Evolutionary conservation across 495 filamentous ascomycete species (phyloP).

Genomic region (Staphylotrichum tortipilum): DNA sequence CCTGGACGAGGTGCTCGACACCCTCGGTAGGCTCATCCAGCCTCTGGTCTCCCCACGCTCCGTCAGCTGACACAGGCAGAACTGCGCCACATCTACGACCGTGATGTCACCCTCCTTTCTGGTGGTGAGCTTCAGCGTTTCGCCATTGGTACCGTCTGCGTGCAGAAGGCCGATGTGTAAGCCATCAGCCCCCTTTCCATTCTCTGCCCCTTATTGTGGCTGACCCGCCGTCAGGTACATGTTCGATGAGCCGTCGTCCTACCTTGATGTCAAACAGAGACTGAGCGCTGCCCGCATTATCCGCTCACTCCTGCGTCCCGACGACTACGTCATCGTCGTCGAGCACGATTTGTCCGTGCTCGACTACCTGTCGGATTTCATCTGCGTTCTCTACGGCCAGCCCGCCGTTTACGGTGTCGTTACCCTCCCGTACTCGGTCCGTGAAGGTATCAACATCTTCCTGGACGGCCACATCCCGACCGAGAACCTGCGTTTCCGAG

Average conservation of each 20-base stretch:
- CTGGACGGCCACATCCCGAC: conserved; percentile 95
- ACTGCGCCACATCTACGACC: conserved; percentile 73
- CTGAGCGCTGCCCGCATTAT: conserved; percentile 86
- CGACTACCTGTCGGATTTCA: conserved; percentile 96
- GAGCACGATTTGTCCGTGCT: conserved; percentile 98
- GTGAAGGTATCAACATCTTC: conserved; percentile 99
- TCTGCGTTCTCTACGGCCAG: conserved; percentile 91
- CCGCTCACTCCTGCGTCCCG: conserved; percentile 72
- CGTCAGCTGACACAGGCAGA: conserved; percentile 44
- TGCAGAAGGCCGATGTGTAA: conserved; percentile 92
- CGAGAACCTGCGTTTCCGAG: conserved; percentile 96
- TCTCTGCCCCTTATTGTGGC: background rate
- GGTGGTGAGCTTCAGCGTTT: conserved; percentile 98
- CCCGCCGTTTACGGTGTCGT: conserved; percentile 97
- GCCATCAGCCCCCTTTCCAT: conserved; percentile 16
- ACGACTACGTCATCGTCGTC: conserved; percentile 96
- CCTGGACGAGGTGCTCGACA: conserved; percentile 73
- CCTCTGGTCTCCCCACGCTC: background rate
- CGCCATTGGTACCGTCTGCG: conserved; percentile 89
- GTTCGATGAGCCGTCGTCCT: conserved; percentile 99
- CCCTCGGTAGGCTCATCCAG: conserved; percentile 49
- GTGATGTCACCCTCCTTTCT: conserved; percentile 81
- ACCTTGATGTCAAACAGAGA: conserved; percentile 96
- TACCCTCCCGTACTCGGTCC: conserved; percentile 89
- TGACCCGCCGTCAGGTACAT: conserved; percentile 54